Evolutionary conservation across 768 basidiomycete species (phyloP).

Genomic region (Gymnopilus dilepis): DNA sequence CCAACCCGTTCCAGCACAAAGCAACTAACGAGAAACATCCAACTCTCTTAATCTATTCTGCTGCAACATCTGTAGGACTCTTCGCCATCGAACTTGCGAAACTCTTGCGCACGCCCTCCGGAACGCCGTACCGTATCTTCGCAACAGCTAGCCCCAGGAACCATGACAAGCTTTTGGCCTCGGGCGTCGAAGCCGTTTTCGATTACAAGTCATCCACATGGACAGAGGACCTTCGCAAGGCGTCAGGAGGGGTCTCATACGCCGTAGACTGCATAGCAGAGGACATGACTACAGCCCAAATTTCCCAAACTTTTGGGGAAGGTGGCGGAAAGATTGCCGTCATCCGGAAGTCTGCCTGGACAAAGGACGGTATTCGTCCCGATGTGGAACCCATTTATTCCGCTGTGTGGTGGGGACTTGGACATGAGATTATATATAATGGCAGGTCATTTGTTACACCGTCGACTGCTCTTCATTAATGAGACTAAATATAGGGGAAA

Average conservation of each 20-base stretch:
- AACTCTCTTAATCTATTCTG: constrained; percentile 38
- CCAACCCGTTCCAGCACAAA: constrained; percentile 26
- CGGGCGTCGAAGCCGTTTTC: constrained; percentile 37
- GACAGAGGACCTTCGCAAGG: constrained; percentile 33
- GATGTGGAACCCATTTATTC: constrained; percentile 35
- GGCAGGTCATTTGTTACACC: constrained; percentile 19
- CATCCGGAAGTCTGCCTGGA: constrained; percentile 32
- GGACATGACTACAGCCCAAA: constrained; percentile 32
- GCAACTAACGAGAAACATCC: constrained; percentile 23
- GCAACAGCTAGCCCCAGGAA: constrained; percentile 38
- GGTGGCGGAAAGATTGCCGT: constrained; percentile 38
- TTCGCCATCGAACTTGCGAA: constrained; percentile 35
- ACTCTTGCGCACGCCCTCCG: constrained; percentile 28
- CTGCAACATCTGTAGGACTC: constrained; percentile 39
- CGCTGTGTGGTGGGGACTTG: constrained; percentile 39
- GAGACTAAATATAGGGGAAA: constrained; percentile 22
- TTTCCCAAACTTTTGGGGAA: constrained; percentile 35
- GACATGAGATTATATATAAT: constrained; percentile 37
- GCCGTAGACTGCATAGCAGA: constrained; percentile 43
- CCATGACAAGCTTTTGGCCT: constrained; percentile 29
- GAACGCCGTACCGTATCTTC: constrained; percentile 33
- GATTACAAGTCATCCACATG: constrained; percentile 38
- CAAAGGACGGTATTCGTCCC: constrained; percentile 27
- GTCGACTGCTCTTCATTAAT: neutral
- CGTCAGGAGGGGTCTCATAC: constrained; percentile 33